Conservation (phyloP, 495 filamentous ascomycete species). For the Symbiotaphrina buchneri region DNA sequence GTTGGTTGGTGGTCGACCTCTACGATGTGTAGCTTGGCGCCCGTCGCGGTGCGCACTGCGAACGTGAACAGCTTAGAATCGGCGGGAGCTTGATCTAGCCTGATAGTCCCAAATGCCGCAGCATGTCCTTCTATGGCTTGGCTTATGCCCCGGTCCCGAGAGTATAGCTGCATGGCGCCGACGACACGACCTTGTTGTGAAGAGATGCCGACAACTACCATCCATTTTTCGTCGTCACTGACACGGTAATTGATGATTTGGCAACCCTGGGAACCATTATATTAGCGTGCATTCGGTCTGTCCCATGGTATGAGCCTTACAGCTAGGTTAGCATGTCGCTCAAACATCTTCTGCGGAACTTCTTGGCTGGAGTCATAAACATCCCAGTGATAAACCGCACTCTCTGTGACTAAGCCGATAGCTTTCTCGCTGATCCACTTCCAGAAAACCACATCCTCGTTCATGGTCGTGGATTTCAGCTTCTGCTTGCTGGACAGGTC, state of each 20-base stretch:
- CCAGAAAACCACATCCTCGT: slow-evolving; percentile 95
- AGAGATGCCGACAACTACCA: slow-evolving; percentile 91
- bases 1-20: slow-evolving; percentile 84
- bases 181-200: slow-evolving; percentile 82
- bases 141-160: slow-evolving; percentile 83
- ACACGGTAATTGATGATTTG: slow-evolving; percentile 99
- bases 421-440: slow-evolving; percentile 88
- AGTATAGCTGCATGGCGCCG: slow-evolving; percentile 92
- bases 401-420: slow-evolving; percentile 77
- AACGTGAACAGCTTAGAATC: slow-evolving; percentile 96
- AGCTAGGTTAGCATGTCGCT: slow-evolving; percentile 68
- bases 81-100: slow-evolving; percentile 66
- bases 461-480: slow-evolving; percentile 86
- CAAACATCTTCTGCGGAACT: slow-evolving; percentile 73
- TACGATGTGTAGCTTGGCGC: slow-evolving; percentile 93
- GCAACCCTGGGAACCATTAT: slow-evolving; percentile 32
- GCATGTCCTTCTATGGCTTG: slow-evolving; percentile 97
- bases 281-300: slow-evolving; percentile 5
- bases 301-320: slow-evolving; percentile 28
- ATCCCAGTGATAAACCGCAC: slow-evolving; percentile 90
- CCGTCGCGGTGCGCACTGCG: slow-evolving; percentile 64
- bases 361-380: slow-evolving; percentile 61
- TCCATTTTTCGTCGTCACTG: slow-evolving; percentile 91
- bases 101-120: slow-evolving; percentile 76
- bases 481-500: slow-evolving; percentile 76